These are phyloP conservation scores for Chaetomiaceae sp. DNA, from an alignment of 2,329 filamentous ascomycete genomes.

Conservation along the genomic window DNA sequence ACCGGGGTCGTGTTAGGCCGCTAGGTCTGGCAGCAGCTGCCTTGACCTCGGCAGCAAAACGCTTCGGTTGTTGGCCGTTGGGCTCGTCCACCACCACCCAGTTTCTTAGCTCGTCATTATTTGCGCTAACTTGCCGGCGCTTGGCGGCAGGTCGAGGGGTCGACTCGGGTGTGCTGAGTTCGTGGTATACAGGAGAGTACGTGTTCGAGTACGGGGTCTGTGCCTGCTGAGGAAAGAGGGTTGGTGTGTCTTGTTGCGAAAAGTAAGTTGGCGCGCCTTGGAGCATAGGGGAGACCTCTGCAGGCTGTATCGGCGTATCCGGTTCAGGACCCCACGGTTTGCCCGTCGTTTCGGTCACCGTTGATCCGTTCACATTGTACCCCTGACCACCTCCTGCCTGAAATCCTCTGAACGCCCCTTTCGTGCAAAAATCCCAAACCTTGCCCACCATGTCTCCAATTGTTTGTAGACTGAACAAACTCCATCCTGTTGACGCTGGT, in stretches of 20 bases:
- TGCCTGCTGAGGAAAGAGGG: no score
- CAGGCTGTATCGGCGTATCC: slow-evolving; percentile 28
- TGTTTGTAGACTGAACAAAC: slow-evolving; percentile 55
- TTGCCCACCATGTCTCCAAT: slow-evolving; percentile 68
- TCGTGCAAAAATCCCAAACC: slow-evolving; percentile 79
- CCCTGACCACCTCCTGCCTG: slow-evolving; percentile 76
- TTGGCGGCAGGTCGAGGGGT: slow-evolving; percentile 48
- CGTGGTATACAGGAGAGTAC: slow-evolving; percentile 31
- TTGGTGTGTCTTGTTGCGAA: neutral
- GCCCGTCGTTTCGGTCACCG: slow-evolving; percentile 25
- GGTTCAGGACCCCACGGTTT: slow-evolving; percentile 30
- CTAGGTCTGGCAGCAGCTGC: slow-evolving; percentile 17
- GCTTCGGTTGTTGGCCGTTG: slow-evolving; percentile 24
- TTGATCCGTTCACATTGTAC: slow-evolving; percentile 52
- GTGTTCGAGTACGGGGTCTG: slow-evolving; percentile 21
- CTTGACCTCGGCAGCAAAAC: slow-evolving; percentile 24
- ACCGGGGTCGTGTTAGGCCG: slow-evolving; percentile 12
- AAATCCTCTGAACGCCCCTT: slow-evolving; percentile 73
- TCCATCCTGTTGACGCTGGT: slow-evolving; percentile 42
- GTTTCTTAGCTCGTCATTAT: slow-evolving; percentile 57
- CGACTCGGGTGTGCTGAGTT: slow-evolving; percentile 35
- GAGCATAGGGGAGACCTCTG: slow-evolving; percentile 8
- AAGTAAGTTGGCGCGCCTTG: slow-evolving; percentile 21
- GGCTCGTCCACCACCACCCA: slow-evolving; percentile 65
- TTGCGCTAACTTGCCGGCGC: slow-evolving; percentile 49